Conservation (phyloP, 306 rosid genomes). For the Sphenostylis stenocarpa region DNA sequence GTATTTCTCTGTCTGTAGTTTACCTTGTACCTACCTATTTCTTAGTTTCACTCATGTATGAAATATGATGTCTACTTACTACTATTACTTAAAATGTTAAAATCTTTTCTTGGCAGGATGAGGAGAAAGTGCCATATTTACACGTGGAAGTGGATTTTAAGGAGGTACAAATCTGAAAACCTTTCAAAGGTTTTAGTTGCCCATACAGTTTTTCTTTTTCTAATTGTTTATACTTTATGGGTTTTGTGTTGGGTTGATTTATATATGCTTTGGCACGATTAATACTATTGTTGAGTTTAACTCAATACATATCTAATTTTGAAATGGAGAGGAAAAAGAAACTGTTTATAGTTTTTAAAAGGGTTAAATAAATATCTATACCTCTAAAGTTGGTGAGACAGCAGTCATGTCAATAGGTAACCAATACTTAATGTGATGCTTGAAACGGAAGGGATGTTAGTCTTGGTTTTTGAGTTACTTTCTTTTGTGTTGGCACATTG, state of each 20-base stretch:
- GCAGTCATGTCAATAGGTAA: too few relatives aligned
- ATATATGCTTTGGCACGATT: conserved; percentile 13
- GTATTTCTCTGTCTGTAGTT: not conserved
- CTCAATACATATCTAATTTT: conserved; percentile 4
- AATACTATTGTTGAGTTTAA: conserved; percentile 9
- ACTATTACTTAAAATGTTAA: conserved; percentile 19
- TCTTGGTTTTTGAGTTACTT: too few relatives aligned
- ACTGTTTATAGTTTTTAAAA: not conserved
- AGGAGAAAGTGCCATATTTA: conserved; percentile 70
- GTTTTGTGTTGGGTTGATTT: conserved; percentile 11
- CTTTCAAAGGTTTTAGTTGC: conserved; percentile 23
- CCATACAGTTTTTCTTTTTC: conserved; percentile 5
- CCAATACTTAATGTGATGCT: too few relatives aligned
- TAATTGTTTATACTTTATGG: conserved; percentile 14
- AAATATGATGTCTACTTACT: not conserved
- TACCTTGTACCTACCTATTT: not conserved
- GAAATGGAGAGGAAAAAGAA: not conserved
- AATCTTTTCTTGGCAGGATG: conserved; percentile 60
- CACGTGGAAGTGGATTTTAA: conserved; percentile 93
- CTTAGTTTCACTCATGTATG: not conserved
- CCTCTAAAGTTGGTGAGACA: too few relatives aligned
- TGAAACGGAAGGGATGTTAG: too few relatives aligned
- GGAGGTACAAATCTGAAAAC: conserved; percentile 60
- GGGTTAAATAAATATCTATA: not conserved
- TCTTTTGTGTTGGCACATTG: too few relatives aligned